A percentile compares a stretch with the other conserved stretches of the same genome.
phyloP scores from a whole-genome alignment of 371 early-diverging fungal genomes.

The Saksenaea vasiformis region DNA sequence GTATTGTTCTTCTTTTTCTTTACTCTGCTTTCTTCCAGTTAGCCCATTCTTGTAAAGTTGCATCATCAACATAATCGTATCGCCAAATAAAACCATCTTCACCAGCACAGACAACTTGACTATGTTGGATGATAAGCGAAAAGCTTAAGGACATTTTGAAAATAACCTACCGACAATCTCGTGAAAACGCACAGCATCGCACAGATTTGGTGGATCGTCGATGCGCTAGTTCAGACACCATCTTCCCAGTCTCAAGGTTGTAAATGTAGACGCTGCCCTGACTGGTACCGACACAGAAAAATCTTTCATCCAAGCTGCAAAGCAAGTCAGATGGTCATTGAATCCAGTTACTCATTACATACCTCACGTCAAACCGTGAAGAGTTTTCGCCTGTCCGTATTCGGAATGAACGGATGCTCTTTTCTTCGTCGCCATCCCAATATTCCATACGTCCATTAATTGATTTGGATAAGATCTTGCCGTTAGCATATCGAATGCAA shows the following conservation, averaged over 20 bases:
- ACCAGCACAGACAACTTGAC: constrained; percentile 73
- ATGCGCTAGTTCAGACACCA: constrained; percentile 70
- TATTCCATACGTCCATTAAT: constrained; percentile 74
- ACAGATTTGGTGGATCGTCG: constrained; percentile 79
- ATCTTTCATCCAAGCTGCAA: constrained; percentile 63
- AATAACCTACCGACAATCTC: constrained; percentile 68
- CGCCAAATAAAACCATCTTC: constrained; percentile 86
- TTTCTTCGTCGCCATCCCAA: constrained; percentile 61
- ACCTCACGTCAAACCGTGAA: constrained; percentile 50
- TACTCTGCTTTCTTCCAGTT: constrained; percentile 38
- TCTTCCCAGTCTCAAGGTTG: constrained; percentile 63
- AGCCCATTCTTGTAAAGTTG: constrained; percentile 73
- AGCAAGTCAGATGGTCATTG: not conserved
- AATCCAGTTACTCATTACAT: not conserved
- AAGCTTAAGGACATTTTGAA: not conserved
- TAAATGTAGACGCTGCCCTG: constrained; percentile 73
- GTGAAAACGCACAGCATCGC: constrained; percentile 75
- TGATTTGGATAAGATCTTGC: constrained; percentile 71
- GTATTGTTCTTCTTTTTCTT: not conserved
- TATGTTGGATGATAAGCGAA: constrained; percentile 15
- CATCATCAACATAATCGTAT: constrained; percentile 80
- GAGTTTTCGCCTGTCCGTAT: constrained; percentile 41
- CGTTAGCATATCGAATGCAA: constrained; percentile 68
- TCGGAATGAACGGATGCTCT: constrained; percentile 38
- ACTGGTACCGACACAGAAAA: constrained; percentile 75